Percentiles rank a stretch among this genome's conserved stretches.
phyloP scores from a whole-genome alignment of 257 asterid genomes.

The Jaltomata sinuosa region DNA sequence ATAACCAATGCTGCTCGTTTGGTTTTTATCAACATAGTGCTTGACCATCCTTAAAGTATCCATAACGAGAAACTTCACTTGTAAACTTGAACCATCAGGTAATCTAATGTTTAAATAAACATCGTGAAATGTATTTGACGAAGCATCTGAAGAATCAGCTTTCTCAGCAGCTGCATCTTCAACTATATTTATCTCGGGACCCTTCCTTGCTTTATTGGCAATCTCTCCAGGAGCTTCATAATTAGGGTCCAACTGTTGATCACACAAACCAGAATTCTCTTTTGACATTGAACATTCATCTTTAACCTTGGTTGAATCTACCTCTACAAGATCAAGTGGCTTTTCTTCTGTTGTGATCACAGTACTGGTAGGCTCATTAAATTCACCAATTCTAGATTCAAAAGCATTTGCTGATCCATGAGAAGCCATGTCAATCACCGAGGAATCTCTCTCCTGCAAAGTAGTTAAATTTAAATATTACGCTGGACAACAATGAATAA shows the following conservation, averaged over 20 bases:
- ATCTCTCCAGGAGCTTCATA: constrained; percentile 25
- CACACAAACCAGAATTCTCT: constrained; percentile 13
- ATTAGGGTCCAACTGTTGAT: constrained; percentile 13
- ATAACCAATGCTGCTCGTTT: constrained; percentile 44
- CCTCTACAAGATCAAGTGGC: constrained; percentile 18
- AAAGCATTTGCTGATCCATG: constrained; percentile 21
- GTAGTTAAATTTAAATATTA: neutral
- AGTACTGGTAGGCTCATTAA: constrained; percentile 22
- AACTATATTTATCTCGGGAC: constrained; percentile 4
- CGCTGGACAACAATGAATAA: neutral
- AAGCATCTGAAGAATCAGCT: constrained; percentile 24
- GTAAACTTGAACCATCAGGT: constrained; percentile 70
- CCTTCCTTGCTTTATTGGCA: constrained; percentile 22
- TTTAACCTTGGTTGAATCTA: constrained; percentile 14
- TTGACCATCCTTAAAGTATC: constrained; percentile 70
- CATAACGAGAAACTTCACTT: constrained; percentile 39
- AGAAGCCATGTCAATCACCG: constrained; percentile 17
- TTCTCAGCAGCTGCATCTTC: constrained; percentile 31
- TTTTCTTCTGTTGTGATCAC: constrained; percentile 22
- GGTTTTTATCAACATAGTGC: constrained; percentile 45
- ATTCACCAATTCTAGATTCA: constrained; percentile 12
- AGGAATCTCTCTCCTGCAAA: constrained; percentile 37
- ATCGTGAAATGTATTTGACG: constrained; percentile 38
- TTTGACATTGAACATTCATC: constrained; percentile 15
- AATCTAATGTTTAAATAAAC: constrained; percentile 66